These are phyloP conservation scores for Ramichloridium luteum DNA, from an alignment of 2,329 filamentous ascomycete genomes.

Conservation along the genomic window DNA sequence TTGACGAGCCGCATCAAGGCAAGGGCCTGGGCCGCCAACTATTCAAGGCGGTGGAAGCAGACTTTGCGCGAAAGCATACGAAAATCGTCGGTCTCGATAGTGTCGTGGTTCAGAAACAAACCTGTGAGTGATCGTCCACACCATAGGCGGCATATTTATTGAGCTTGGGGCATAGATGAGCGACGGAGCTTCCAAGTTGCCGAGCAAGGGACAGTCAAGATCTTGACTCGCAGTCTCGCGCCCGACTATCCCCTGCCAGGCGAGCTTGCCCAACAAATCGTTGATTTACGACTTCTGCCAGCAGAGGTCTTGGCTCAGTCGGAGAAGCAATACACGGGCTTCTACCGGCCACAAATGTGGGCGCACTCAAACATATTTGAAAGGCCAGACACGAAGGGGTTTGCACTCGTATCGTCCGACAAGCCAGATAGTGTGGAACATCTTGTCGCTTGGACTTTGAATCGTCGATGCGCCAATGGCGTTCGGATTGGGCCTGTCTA, in stretches of 20 bases:
- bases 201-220: slow-evolving; percentile 16
- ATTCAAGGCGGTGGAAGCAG: slow-evolving; percentile 20
- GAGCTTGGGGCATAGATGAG: slow-evolving; percentile 11
- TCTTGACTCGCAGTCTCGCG: slow-evolving; percentile 19
- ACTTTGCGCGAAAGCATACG: slow-evolving; percentile 14
- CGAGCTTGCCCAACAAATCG: slow-evolving; percentile 3
- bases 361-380: slow-evolving; percentile 18
- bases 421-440: slow-evolving; percentile 7
- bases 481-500: slow-evolving; percentile 28
- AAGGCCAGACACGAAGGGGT: slow-evolving; percentile 21
- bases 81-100: slow-evolving; percentile 25
- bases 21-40: slow-evolving; percentile 23
- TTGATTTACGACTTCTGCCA: slow-evolving; percentile 18
- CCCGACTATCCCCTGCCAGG: slow-evolving; percentile 2
- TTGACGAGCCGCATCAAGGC: slow-evolving; percentile 22
- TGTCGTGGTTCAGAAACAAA: slow-evolving; percentile 26
- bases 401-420: slow-evolving; percentile 12
- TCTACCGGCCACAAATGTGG: slow-evolving; percentile 24
- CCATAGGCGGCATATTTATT: no score
- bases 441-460: slow-evolving; percentile 22
- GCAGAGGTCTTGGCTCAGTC: slow-evolving; percentile 14
- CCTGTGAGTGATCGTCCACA: slow-evolving; percentile 12
- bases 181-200: slow-evolving; percentile 23
- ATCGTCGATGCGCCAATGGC: slow-evolving; percentile 23
- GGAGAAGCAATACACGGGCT: slow-evolving; percentile 23